phyloP scores from a whole-genome alignment of 1,284 basidiomycete species.

The Anthracocystis panici-leucophaei region DNA sequence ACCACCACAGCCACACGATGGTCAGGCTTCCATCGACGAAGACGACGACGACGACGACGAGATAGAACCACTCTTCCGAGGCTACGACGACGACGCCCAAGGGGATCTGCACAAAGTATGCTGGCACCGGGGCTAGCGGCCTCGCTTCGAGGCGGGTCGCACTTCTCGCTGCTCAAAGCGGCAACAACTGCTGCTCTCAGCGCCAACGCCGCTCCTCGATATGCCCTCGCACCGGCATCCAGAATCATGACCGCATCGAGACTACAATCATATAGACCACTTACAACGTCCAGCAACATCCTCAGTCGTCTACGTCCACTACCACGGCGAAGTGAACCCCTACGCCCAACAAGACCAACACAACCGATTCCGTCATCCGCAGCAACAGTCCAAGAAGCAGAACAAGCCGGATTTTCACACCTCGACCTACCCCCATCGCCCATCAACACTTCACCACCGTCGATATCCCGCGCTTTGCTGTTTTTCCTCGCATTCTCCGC shows the following conservation, averaged over 20 bases:
- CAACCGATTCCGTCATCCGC: background rate
- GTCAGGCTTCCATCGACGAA: no score
- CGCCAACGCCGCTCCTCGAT: background rate
- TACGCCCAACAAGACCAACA: background rate
- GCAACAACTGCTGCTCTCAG: background rate
- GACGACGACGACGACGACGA: background rate
- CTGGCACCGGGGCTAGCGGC: conserved; percentile 12
- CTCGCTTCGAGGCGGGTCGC: conserved; percentile 6
- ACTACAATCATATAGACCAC: background rate
- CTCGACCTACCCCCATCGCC: conserved; percentile 4
- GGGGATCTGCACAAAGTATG: conserved; percentile 1
- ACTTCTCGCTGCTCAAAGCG: background rate
- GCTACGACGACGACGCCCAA: no score
- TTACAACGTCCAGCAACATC: background rate
- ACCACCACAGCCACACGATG: no score
- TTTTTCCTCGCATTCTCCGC: conserved; percentile 39
- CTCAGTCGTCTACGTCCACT: background rate
- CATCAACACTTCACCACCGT: conserved; percentile 11
- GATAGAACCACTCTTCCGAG: background rate
- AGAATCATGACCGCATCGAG: background rate
- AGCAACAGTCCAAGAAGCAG: background rate
- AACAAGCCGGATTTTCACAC: conserved; percentile 2
- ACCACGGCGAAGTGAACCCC: background rate
- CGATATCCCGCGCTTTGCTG: conserved; percentile 23
- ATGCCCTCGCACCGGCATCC: background rate